Percentiles rank a stretch among this genome's conserved stretches.
Evolutionary conservation across 352 stramenopile genomes (phyloP).

Genomic region (Globisporangium canariense): DNA sequence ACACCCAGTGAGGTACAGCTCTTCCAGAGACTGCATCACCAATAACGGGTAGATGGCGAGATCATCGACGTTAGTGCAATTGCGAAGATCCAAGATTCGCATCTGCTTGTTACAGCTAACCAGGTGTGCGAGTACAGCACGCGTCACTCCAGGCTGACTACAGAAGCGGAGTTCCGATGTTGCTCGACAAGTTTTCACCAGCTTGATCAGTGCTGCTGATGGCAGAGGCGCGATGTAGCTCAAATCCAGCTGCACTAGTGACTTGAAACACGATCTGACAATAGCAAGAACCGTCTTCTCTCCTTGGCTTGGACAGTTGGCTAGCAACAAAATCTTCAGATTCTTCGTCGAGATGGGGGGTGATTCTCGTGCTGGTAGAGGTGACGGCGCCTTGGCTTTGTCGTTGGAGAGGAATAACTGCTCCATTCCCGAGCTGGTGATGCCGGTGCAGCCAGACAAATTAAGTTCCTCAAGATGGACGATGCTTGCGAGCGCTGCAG

Average conservation of each 20-base stretch:
- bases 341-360: constrained; percentile 16
- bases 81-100: constrained; percentile 48
- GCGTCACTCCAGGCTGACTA: constrained; percentile 38
- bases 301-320: constrained; percentile 25
- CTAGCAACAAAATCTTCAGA: constrained; percentile 25
- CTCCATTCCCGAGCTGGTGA: constrained; percentile 46
- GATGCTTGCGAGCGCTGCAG: constrained; percentile 47
- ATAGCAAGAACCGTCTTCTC: constrained; percentile 35
- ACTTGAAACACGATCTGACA: constrained; percentile 25
- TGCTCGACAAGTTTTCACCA: constrained; percentile 33
- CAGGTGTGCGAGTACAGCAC: constrained; percentile 42
- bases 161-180: constrained; percentile 31
- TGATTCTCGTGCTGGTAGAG: neutral
- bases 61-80: constrained; percentile 51
- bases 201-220: constrained; percentile 24
- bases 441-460: constrained; percentile 37
- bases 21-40: constrained; percentile 52
- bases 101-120: constrained; percentile 55
- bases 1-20: constrained; percentile 45
- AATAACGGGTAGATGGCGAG: constrained; percentile 57
- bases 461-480: constrained; percentile 50
- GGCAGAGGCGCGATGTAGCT: constrained; percentile 27
- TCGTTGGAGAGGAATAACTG: constrained; percentile 41
- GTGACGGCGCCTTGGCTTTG: constrained; percentile 11
- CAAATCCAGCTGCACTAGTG: constrained; percentile 31